Base-by-base conservation (phyloP, 2,329 filamentous ascomycete genomes). In the Lithohypha guttulata region DNA sequence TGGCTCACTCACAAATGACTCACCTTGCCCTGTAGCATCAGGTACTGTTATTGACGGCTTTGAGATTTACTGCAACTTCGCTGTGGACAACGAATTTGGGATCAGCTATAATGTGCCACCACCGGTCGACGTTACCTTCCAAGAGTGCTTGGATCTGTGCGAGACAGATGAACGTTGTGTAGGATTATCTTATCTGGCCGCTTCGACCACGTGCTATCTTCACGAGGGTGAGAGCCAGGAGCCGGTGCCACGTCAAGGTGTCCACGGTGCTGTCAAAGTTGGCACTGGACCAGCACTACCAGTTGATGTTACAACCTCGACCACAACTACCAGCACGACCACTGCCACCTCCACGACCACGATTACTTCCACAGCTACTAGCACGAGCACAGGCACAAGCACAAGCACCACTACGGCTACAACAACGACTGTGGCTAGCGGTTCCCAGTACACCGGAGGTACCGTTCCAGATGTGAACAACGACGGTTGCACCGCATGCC, bases 291-390 rank as follows among this genome's bases (percentile, higher is more conserved):
- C 5, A 5, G 17, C 34, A 28, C 42, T 29, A 25, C 23, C 7
- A 25, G n/a, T 25, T n/a, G 8, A 25, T 7, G n/a, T 25, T n/a
- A 20, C 3, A n/a, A 22, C 29, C 18, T 8, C 33, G 9, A 40
- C 42, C 21, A 25, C 43, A 27, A 40, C 30, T 2, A 31, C 27
- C 6, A 34, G 8, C 8, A 17, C 10, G 18, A 34, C 18, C 31
- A 17, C 6, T 18, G 14, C 31, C 18, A 9, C 6, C 9, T 8
- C 8, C 31, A 17, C 31, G 6, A 34, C 31, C 10, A 10, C 10
- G 9, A 34, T 34, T 14, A 6, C 19, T 9, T 6, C 31, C 9
- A n/a, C 10, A 17, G 9, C 7, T 31, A 8, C 28, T 9, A 11
- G 8, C 28, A 7, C 10, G 14, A 8, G 14, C 28, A 8, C 28